Percentiles rank a stretch among this genome's conserved stretches.
phyloP scores from a whole-genome alignment of 2,329 filamentous ascomycete genomes.

The Colletotrichum coccodes region DNA sequence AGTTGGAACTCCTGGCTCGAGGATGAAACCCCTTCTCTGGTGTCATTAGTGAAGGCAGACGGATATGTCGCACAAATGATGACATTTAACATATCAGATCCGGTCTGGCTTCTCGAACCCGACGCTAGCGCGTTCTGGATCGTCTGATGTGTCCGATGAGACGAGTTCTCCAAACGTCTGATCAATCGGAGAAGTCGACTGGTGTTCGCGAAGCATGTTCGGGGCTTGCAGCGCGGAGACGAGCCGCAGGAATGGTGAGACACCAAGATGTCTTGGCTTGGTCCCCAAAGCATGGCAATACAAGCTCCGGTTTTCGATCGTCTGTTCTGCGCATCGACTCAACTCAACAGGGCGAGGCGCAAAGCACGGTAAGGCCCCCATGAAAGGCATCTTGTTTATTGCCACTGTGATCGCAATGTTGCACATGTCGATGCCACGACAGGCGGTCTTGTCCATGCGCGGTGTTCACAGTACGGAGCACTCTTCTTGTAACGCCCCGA shows the following conservation, averaged over 20 bases:
- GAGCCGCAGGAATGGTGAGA: constrained; percentile 30
- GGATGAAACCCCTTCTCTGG: neutral
- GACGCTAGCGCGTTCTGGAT: constrained; percentile 5
- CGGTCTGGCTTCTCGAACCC: neutral
- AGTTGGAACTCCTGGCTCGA: neutral
- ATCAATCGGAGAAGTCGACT: constrained; percentile 1
- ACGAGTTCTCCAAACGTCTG: neutral
- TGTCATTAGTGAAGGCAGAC: neutral
- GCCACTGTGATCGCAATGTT: neutral
- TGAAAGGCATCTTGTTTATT: neutral
- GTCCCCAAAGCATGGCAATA: constrained; percentile 22
- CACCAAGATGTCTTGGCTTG: constrained; percentile 20
- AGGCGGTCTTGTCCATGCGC: neutral
- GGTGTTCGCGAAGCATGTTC: constrained; percentile 30
- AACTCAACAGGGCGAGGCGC: neutral
- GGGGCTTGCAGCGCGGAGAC: constrained; percentile 24
- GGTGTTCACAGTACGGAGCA: neutral
- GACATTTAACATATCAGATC: neutral
- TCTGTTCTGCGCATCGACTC: constrained; percentile 9
- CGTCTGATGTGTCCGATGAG: constrained; percentile 18
- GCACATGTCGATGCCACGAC: neutral
- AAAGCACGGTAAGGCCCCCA: neutral
- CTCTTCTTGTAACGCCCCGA: neutral
- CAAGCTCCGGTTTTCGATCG: constrained; percentile 18
- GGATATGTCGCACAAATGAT: constrained; percentile 6